Evolutionary conservation across 2,329 filamentous ascomycete species (phyloP).

Genomic region (Elsinoe ampelina): DNA sequence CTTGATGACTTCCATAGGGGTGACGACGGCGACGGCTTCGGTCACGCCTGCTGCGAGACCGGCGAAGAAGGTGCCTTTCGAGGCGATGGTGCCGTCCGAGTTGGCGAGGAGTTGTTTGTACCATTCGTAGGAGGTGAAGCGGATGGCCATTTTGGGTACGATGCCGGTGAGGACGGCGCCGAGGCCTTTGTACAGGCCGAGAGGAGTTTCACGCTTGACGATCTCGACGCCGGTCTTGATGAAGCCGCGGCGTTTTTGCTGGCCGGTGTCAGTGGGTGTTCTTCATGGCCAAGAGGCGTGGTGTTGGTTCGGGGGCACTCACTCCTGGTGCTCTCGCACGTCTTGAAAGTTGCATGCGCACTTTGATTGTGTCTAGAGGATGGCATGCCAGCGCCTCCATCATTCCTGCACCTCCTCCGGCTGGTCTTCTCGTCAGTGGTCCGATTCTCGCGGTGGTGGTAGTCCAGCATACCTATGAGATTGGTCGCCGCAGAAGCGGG

Average conservation of each 20-base stretch:
- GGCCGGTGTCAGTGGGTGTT: not conserved
- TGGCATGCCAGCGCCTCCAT: constrained; percentile 97
- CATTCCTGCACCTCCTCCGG: constrained; percentile 95
- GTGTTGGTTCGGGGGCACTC: constrained; percentile 26
- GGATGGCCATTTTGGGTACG: constrained; percentile 98
- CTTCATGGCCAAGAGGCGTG: not conserved
- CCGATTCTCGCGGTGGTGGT: constrained; percentile 16
- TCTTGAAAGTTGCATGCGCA: constrained; percentile 95
- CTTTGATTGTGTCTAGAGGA: constrained; percentile 95
- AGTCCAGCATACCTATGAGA: constrained; percentile 61
- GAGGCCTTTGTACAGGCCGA: constrained; percentile 96
- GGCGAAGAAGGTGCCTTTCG: constrained; percentile 65
- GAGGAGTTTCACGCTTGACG: constrained; percentile 76
- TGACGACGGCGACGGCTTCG: constrained; percentile 92
- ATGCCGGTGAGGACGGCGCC: constrained; percentile 94
- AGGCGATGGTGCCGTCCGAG: constrained; percentile 56
- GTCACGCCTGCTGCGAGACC: constrained; percentile 89
- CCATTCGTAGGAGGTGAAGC: constrained; percentile 92
- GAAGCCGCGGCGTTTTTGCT: constrained; percentile 75
- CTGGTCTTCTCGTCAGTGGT: constrained; percentile 38
- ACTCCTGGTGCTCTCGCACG: constrained; percentile 73
- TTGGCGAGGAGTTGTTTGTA: constrained; percentile 81
- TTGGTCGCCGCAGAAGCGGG: constrained; percentile 81
- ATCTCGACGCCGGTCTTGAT: constrained; percentile 78
- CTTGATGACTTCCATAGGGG: constrained; percentile 98